Evolutionary conservation across 768 basidiomycete genomes (phyloP).

Genomic region (Panaeolus papilionaceus): DNA sequence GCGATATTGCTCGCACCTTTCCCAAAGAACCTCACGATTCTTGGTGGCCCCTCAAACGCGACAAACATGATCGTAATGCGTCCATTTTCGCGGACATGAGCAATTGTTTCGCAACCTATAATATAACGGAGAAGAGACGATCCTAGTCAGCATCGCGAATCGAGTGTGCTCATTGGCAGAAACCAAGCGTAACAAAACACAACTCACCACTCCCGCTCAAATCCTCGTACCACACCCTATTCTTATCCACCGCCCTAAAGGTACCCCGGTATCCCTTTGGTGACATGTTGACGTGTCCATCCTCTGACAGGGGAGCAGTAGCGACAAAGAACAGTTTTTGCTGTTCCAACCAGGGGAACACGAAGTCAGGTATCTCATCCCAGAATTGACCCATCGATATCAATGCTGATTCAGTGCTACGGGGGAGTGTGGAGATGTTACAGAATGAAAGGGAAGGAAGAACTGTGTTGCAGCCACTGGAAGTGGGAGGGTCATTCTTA

Average conservation of each 20-base stretch:
- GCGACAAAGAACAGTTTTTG: constrained; percentile 71
- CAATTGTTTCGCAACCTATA: constrained; percentile 61
- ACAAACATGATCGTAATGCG: constrained; percentile 65
- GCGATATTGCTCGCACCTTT: constrained; percentile 41
- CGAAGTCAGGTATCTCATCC: constrained; percentile 54
- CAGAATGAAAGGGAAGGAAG: not conserved
- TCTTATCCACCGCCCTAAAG: constrained; percentile 54
- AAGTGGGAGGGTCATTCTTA: not conserved
- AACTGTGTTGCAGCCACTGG: not conserved
- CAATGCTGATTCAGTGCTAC: no score
- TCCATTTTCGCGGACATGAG: constrained; percentile 64
- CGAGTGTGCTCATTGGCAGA: not conserved
- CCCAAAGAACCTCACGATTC: constrained; percentile 63
- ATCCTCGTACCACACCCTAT: constrained; percentile 73
- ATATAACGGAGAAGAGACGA: not conserved
- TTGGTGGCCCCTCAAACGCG: constrained; percentile 63
- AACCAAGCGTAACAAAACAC: not conserved
- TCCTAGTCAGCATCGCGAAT: not conserved
- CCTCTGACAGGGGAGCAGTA: constrained; percentile 53
- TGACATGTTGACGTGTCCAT: constrained; percentile 66
- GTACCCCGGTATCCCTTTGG: constrained; percentile 59
- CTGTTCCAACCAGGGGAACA: constrained; percentile 55
- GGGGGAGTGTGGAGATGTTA: not conserved
- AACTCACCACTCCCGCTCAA: constrained; percentile 64
- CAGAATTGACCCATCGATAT: constrained; percentile 55